phyloP scores from a whole-genome alignment of 202 grass and related monocot genomes.

The Zoysia matrella region DNA sequence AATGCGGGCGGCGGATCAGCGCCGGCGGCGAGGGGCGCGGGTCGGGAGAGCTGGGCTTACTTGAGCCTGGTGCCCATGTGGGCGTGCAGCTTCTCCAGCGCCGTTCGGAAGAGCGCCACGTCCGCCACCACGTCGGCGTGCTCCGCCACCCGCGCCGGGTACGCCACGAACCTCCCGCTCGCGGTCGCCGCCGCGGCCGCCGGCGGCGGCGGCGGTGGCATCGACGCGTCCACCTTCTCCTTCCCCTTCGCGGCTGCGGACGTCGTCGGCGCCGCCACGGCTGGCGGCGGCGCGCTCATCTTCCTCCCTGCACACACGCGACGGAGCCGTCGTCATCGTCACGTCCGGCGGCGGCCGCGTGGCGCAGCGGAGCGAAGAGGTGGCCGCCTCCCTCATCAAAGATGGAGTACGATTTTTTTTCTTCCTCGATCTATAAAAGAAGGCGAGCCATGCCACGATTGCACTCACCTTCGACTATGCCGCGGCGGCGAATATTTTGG shows the following conservation, averaged over 20 bases:
- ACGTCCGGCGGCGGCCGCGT: constrained; percentile 4
- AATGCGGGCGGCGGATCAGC: constrained; percentile 38
- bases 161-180: constrained; percentile 41
- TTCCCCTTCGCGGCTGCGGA: constrained; percentile 37
- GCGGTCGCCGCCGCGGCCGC: neutral
- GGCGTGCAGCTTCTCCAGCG: constrained; percentile 59
- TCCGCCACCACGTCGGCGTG: constrained; percentile 45
- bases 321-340: constrained; percentile 43
- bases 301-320: constrained; percentile 52
- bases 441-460: constrained; percentile 25
- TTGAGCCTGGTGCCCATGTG: constrained; percentile 60
- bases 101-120: constrained; percentile 46
- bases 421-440: neutral
- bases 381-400: constrained; percentile 11
- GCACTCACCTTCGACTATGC: constrained; percentile 37
- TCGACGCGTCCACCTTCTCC: constrained; percentile 23
- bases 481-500: constrained; percentile 46
- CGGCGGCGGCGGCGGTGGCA: neutral
- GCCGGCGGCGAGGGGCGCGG: constrained; percentile 4
- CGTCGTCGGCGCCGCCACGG: neutral
- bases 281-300: constrained; percentile 27
- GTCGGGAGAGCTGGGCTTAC: constrained; percentile 31
- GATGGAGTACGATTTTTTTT: constrained; percentile 8
- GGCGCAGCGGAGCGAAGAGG: neutral
- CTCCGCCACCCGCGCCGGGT: constrained; percentile 49